Percentiles rank a stretch among this genome's conserved stretches.
Conservation (phyloP, 2,329 filamentous ascomycete species). For the Rhexocercosporidium sp. region DNA sequence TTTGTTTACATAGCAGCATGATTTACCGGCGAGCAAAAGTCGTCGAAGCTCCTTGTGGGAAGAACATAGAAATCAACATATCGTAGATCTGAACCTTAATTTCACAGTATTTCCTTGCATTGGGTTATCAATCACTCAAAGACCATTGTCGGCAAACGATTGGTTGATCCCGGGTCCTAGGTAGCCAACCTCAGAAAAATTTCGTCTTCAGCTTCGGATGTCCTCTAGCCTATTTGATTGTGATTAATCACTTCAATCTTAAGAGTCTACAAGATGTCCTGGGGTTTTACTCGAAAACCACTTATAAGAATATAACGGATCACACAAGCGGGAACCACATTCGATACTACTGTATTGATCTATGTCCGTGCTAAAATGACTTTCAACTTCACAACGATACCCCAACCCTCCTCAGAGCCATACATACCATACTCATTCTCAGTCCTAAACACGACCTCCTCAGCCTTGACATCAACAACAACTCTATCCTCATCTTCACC, state of each 20-base stretch:
- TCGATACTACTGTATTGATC: not conserved
- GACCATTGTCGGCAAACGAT: not conserved
- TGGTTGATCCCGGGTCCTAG: too few relatives aligned
- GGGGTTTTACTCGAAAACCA: too few relatives aligned
- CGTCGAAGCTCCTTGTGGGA: not conserved
- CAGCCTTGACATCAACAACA: constrained; percentile 35
- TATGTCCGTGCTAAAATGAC: constrained; percentile 19
- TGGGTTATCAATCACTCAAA: not conserved
- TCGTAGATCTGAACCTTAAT: not conserved
- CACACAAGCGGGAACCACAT: too few relatives aligned
- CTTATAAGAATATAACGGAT: too few relatives aligned
- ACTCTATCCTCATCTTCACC: constrained; percentile 26
- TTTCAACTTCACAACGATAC: constrained; percentile 35
- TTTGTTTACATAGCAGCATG: not conserved
- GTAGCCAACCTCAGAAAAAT: too few relatives aligned
- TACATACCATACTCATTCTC: constrained; percentile 73
- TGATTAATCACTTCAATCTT: too few relatives aligned
- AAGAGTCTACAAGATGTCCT: too few relatives aligned
- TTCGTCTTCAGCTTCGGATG: too few relatives aligned
- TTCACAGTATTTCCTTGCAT: not conserved
- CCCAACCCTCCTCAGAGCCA: constrained; percentile 37
- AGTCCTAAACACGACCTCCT: constrained; percentile 64
- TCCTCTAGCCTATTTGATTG: too few relatives aligned
- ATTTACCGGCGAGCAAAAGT: not conserved
- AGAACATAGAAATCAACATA: not conserved